These are phyloP conservation scores for Lomentospora prolificans DNA, from an alignment of 2,329 filamentous ascomycete genomes.

Conservation along the genomic window DNA sequence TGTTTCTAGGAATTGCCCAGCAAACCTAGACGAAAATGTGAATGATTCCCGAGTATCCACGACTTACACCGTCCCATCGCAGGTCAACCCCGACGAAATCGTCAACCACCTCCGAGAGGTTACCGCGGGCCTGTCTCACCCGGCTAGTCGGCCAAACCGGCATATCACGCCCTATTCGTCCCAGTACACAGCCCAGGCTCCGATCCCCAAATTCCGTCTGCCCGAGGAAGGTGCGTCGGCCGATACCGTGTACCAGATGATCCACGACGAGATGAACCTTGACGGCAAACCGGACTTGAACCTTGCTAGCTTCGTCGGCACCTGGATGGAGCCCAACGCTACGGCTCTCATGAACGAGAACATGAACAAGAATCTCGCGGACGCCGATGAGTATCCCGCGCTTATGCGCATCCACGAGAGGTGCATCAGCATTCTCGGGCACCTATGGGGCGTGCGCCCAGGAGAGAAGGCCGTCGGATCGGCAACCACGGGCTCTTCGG, in stretches of 20 bases:
- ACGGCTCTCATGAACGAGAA: conserved; percentile 58
- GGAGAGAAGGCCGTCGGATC: conserved; percentile 57
- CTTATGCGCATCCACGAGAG: conserved; percentile 51
- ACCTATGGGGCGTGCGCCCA: conserved; percentile 54
- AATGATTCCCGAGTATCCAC: neutral
- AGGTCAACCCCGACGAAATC: conserved; percentile 48
- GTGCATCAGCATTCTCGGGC: conserved; percentile 58
- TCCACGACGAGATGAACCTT: conserved; percentile 53
- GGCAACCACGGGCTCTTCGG: conserved; percentile 61
- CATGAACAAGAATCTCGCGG: conserved; percentile 61
- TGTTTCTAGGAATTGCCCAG: too few species aligned
- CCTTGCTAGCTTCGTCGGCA: conserved; percentile 60
- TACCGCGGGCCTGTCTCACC: conserved; percentile 25
- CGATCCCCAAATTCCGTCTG: conserved; percentile 51
- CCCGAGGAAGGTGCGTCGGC: conserved; percentile 47
- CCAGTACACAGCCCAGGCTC: conserved; percentile 41
- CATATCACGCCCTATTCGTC: conserved; percentile 49
- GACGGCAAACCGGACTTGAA: conserved; percentile 60
- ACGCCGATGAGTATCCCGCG: conserved; percentile 56
- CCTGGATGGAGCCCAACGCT: conserved; percentile 61
- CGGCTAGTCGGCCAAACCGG: conserved; percentile 26
- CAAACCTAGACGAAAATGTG: neutral
- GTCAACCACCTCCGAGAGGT: conserved; percentile 39
- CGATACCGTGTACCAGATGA: conserved; percentile 55
- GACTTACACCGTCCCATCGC: neutral